phyloP scores from a whole-genome alignment of 2,329 filamentous ascomycete genomes.

The Sporothrix brunneoviolacea region DNA sequence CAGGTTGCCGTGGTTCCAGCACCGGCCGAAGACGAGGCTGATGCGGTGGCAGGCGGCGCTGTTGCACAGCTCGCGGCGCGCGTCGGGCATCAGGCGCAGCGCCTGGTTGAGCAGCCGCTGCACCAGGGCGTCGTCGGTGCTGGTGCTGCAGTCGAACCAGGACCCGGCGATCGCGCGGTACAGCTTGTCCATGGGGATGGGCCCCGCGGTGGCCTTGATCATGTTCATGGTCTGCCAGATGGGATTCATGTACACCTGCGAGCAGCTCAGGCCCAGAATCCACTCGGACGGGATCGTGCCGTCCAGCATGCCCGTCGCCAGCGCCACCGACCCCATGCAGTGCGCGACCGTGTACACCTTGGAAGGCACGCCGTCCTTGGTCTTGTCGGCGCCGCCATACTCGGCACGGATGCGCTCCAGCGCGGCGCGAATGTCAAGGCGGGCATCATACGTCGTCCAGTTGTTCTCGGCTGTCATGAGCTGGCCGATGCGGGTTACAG shows the following conservation, averaged over 20 bases:
- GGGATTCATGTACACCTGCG: conserved; percentile 59
- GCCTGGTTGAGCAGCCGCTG: conserved; percentile 49
- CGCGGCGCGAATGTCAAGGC: conserved; percentile 52
- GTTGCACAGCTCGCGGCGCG: conserved; percentile 51
- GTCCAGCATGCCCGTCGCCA: conserved; percentile 52
- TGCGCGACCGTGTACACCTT: conserved; percentile 53
- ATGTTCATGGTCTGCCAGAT: conserved; percentile 50
- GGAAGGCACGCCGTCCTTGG: conserved; percentile 10
- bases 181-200: conserved; percentile 42
- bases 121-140: conserved; percentile 38
- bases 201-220: conserved; percentile 45
- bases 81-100: conserved; percentile 51
- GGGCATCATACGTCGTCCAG: conserved; percentile 54
- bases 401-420: conserved; percentile 44
- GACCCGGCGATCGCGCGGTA: conserved; percentile 42
- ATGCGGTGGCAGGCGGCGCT: conserved; percentile 56
- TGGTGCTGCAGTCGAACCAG: conserved; percentile 50
- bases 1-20: conserved; percentile 59
- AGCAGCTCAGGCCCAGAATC: conserved; percentile 52
- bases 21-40: conserved; percentile 54
- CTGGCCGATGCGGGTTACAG: conserved; percentile 52
- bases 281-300: conserved; percentile 51
- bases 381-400: conserved; percentile 25
- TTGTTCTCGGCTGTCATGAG: conserved; percentile 42
- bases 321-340: conserved; percentile 57